A percentile compares a stretch with the other conserved stretches of the same genome.
Conservation (phyloP, 2,329 filamentous ascomycete genomes). For the Dactylellina sp. region DNA sequence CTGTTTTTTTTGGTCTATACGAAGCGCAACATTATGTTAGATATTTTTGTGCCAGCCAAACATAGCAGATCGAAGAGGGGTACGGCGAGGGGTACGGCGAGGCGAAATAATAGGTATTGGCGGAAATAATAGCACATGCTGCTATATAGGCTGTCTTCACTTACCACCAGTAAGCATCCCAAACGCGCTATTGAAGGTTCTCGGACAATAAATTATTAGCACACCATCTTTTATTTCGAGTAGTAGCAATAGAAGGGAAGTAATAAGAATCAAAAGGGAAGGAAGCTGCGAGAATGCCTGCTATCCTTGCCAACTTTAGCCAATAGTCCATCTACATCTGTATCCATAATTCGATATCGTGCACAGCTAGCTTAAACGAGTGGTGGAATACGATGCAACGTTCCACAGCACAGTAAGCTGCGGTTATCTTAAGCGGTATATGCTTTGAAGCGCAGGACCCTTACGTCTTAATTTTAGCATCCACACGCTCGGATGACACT, state of each 20-base stretch:
- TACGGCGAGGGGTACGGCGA: no score
- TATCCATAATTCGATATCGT: neutral
- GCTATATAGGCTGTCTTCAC: conserved; percentile 24
- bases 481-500: conserved; percentile 42
- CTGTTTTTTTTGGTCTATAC: conserved; percentile 30
- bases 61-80: no score
- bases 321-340: neutral
- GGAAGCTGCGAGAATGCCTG: conserved; percentile 14
- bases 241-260: conserved; percentile 3
- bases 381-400: conserved; percentile 24
- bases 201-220: conserved; percentile 43
- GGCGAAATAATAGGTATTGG: neutral
- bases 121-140: conserved; percentile 2
- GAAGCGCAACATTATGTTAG: neutral
- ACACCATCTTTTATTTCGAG: conserved; percentile 32
- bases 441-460: conserved; percentile 27
- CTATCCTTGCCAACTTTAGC: neutral
- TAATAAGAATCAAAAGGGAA: conserved; percentile 25
- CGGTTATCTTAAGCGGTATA: conserved; percentile 36
- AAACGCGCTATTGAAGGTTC: conserved; percentile 32
- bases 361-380: conserved; percentile 10
- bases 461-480: conserved; percentile 38
- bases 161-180: conserved; percentile 35
- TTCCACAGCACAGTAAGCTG: conserved; percentile 20
- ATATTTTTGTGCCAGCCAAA: conserved; percentile 6